Evolutionary conservation across 176 grass and related monocot species (phyloP), one percentile per base, ranked within the genome.

Genomic region (Leersia perrieri): DNA sequence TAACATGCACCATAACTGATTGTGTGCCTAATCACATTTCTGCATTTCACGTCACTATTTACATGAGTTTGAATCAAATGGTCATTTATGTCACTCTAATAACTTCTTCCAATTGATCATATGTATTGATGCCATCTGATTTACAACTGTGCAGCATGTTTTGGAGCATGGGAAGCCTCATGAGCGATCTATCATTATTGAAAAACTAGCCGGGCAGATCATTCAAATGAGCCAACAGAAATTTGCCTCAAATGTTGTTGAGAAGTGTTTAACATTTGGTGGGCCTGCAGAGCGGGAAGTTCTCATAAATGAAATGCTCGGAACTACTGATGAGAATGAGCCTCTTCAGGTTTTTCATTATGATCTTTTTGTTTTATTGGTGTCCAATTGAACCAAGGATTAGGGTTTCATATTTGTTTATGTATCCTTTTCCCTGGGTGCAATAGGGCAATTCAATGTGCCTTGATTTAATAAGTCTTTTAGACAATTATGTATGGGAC

Each of bases 141-240:
- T 69, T 35, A 40, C 70, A 31, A 51, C 70, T 78, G 60, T 79
- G 57, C 85, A 97, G 94, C 94, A 97, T 86, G 94, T 97, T 83
- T 82, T 97, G 83, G 91, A 97, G 76, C 91, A 97, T 36, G 94
- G 94, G 23, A 97, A 97, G 69, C 82, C 91, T 77, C 79, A 88
- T 15, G 94, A 97, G 45, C 80, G 94, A 64, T 88, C 94, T 47
- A 61, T 88, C 58, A 94, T 97, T 74, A 94, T 97, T 79, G 82
- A 94, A 73, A 90, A 97, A 79, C 73, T 97, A 83, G 91, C 94
- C 80, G 94, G 94, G 42, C 89, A 94, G 79, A 97, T 97, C 70
- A 92, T 97, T 87, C 91, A 94, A 79, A 97, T 97, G 94, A 97
- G 94, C 78, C 89, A 94, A 77, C 94, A 97, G 82, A 97, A 97